Percentiles rank a stretch among this genome's conserved stretches.
Evolutionary conservation across 495 filamentous ascomycete genomes (phyloP).

Genomic region (Neurospora sp.): DNA sequence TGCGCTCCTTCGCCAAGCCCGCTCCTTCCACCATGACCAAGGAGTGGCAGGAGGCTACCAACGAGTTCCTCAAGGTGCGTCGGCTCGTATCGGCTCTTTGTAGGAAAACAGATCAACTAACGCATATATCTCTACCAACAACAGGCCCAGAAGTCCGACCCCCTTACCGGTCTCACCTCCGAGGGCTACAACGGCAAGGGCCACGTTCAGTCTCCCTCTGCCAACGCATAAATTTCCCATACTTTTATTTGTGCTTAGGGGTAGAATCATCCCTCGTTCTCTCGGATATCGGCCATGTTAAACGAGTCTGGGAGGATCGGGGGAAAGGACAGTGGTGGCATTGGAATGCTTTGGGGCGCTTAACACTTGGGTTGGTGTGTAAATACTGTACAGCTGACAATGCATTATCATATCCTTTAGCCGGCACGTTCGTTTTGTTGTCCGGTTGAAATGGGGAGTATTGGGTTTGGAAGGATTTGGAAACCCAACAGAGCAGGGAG

Average conservation of each 20-base stretch:
- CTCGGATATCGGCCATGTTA: constrained; percentile 8
- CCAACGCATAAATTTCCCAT: constrained; percentile 24
- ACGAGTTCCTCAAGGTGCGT: constrained; percentile 80
- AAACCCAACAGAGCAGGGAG: not conserved
- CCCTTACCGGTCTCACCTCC: constrained; percentile 75
- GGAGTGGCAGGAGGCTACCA: constrained; percentile 86
- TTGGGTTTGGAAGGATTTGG: not conserved
- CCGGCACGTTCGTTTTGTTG: not conserved
- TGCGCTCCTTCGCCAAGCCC: constrained; percentile 55
- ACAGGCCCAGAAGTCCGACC: constrained; percentile 77
- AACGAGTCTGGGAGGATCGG: constrained; percentile 11
- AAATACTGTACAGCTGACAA: constrained; percentile 32
- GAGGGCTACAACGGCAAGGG: constrained; percentile 73
- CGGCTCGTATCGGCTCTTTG: not conserved
- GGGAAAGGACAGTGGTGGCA: constrained; percentile 1
- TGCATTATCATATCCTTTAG: constrained; percentile 19
- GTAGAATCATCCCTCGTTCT: not conserved
- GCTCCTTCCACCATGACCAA: constrained; percentile 80
- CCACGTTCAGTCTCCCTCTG: constrained; percentile 60
- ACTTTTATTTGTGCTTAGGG: constrained; percentile 33
- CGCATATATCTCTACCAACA: not conserved
- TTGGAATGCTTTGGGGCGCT: constrained; percentile 3
- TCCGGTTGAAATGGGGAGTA: not conserved
- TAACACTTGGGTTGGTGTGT: constrained; percentile 12
- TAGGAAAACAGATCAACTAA: not conserved